Conservation (phyloP, 2,329 filamentous ascomycete genomes). For the Verticillium isaacii region DNA sequence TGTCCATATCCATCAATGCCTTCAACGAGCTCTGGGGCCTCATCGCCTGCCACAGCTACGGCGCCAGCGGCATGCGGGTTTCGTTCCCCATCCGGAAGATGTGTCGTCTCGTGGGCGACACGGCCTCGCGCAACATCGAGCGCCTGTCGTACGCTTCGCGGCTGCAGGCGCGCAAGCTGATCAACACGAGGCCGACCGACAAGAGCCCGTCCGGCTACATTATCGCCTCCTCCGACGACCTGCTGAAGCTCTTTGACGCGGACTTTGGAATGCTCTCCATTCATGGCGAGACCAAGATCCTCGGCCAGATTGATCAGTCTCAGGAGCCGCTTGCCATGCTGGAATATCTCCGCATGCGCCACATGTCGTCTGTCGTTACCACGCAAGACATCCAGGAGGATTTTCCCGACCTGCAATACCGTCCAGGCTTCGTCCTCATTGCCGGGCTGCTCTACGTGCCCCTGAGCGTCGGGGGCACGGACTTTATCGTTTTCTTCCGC, state of each 20-base stretch:
- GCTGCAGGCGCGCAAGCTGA: constrained; percentile 80
- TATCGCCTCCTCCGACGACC: constrained; percentile 80
- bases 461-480: constrained; percentile 66
- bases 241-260: constrained; percentile 78
- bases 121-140: constrained; percentile 82
- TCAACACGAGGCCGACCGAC: constrained; percentile 77
- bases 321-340: constrained; percentile 81
- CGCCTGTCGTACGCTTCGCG: constrained; percentile 80
- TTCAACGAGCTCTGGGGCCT: constrained; percentile 84
- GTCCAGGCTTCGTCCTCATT: constrained; percentile 72
- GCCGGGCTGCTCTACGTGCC: constrained; percentile 80
- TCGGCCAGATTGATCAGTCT: constrained; percentile 69
- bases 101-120: constrained; percentile 83
- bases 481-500: constrained; percentile 93
- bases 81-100: constrained; percentile 90
- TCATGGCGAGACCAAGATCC: constrained; percentile 79
- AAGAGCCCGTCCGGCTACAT: constrained; percentile 86
- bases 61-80: constrained; percentile 74
- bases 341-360: constrained; percentile 76
- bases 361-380: constrained; percentile 68
- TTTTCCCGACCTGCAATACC: constrained; percentile 76
- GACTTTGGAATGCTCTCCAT: constrained; percentile 85
- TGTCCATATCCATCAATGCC: constrained; percentile 89
- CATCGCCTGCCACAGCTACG: constrained; percentile 82
- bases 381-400: constrained; percentile 72